phyloP scores from a whole-genome alignment of 1,284 basidiomycete genomes.

The Boletus semigastroideus region DNA sequence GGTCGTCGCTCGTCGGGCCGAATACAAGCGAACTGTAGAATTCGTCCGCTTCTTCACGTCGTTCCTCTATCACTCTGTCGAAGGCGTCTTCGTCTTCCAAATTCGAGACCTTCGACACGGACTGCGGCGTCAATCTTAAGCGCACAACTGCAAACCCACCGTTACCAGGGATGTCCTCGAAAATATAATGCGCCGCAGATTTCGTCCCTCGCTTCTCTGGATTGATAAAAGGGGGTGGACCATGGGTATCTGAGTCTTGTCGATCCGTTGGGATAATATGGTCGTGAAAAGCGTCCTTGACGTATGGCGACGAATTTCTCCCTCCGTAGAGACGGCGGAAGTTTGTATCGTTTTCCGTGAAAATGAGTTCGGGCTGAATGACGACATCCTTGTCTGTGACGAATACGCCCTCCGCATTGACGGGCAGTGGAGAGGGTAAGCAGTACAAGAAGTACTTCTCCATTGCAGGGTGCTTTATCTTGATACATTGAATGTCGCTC shows the following conservation, averaged over 20 bases:
- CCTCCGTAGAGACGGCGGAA: conserved; percentile 89
- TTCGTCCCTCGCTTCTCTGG: conserved; percentile 90
- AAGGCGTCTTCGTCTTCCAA: conserved; percentile 90
- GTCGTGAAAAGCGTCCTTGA: conserved; percentile 99
- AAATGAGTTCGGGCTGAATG: conserved; percentile 81
- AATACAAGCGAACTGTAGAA: conserved; percentile 85
- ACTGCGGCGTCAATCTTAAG: conserved; percentile 84
- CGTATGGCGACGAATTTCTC: conserved; percentile 77
- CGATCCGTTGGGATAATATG: conserved; percentile 89
- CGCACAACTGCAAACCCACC: conserved; percentile 97
- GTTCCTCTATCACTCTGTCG: conserved; percentile 86
- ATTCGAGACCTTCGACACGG: conserved; percentile 72
- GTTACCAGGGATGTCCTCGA: conserved; percentile 82
- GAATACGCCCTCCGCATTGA: conserved; percentile 64
- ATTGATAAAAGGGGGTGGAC: conserved; percentile 70
- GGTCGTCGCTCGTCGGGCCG: conserved; percentile 86
- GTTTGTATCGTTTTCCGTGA: conserved; percentile 98
- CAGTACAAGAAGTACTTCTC: conserved; percentile 85
- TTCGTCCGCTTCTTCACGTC: conserved; percentile 91
- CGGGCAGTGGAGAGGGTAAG: conserved; percentile 88
- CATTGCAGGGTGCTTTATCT: conserved; percentile 72
- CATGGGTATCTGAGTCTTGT: conserved; percentile 35
- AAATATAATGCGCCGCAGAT: conserved; percentile 88
- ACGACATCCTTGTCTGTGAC: conserved; percentile 64
- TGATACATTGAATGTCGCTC: conserved; percentile 62